Percentiles rank a stretch among this genome's conserved stretches.
Conservation (phyloP, 1,284 basidiomycete genomes). For the Stygiomarasmius scandens region DNA sequence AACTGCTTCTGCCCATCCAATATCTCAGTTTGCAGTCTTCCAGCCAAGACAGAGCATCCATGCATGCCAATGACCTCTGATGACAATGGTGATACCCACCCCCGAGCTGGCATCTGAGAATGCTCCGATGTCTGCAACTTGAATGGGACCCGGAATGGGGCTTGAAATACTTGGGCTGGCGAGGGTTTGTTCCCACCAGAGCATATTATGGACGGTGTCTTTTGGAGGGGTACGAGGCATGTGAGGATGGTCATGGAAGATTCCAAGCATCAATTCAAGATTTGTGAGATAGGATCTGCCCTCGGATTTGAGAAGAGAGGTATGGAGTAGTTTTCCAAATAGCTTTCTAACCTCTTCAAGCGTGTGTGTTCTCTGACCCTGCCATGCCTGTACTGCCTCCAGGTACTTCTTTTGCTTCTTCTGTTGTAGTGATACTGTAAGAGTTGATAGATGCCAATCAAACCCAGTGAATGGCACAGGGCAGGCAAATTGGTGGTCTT, state of each 20-base stretch:
- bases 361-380: conserved; percentile 2
- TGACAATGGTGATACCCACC: conserved; percentile 38
- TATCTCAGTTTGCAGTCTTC: conserved; percentile 29
- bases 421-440: conserved; percentile 24
- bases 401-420: conserved; percentile 32
- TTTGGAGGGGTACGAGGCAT: conserved; percentile 25
- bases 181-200: conserved; percentile 39
- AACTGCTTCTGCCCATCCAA: conserved; percentile 37
- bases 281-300: conserved; percentile 34
- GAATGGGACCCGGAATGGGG: conserved; percentile 28
- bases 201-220: conserved; percentile 27
- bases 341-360: conserved; percentile 31
- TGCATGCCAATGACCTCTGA: conserved; percentile 35
- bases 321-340: conserved; percentile 37
- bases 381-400: conserved; percentile 23
- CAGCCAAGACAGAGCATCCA: conserved; percentile 38
- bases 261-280: conserved; percentile 30
- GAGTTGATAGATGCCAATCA: conserved; percentile 29
- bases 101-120: conserved; percentile 47
- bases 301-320: conserved; percentile 25
- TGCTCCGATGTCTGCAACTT: conserved; percentile 28
- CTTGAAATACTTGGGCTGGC: conserved; percentile 7
- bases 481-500: conserved; percentile 29
- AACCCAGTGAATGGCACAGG: conserved; percentile 29
- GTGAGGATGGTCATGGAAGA: conserved; percentile 28